Conservation (phyloP, 164 flowering plant species). For the Aristolochia contorta region DNA sequence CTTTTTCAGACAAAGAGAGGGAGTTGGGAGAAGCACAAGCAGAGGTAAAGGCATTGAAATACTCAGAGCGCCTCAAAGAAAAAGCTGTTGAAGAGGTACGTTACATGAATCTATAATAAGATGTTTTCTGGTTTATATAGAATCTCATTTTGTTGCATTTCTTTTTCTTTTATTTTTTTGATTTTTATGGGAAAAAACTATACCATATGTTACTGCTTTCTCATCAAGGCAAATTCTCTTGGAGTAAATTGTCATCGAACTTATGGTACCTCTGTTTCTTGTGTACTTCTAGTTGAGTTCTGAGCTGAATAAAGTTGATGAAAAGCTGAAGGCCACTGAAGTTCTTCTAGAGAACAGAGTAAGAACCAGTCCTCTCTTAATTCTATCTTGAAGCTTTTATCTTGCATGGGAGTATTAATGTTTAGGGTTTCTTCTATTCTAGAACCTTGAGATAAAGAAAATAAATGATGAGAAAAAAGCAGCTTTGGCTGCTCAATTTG, state of each 20-base stretch:
- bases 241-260: not conserved
- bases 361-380: constrained; percentile 1
- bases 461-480: constrained; percentile 71
- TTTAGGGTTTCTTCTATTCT: constrained; percentile 7
- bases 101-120: not conserved
- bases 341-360: constrained; percentile 58
- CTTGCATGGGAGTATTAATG: not conserved
- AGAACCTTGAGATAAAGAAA: constrained; percentile 70
- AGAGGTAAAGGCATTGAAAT: constrained; percentile 49
- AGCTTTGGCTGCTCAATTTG: constrained; percentile 68
- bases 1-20: constrained; percentile 49
- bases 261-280: not conserved
- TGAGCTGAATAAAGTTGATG: constrained; percentile 48
- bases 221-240: not conserved
- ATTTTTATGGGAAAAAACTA: too few relatives aligned
- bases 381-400: not conserved
- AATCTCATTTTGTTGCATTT: not conserved
- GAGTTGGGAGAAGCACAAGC: constrained; percentile 57
- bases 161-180: not conserved
- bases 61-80: constrained; percentile 51
- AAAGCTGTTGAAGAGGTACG: constrained; percentile 69
- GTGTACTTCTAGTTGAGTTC: constrained; percentile 38
- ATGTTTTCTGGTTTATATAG: not conserved
- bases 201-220: too few relatives aligned
- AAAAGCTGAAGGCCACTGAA: constrained; percentile 53